A percentile compares a stretch with the other conserved stretches of the same genome.
These are phyloP conservation scores for Pseudocercospora musae DNA, from an alignment of 2,329 filamentous ascomycete species.

Conservation along the genomic window DNA sequence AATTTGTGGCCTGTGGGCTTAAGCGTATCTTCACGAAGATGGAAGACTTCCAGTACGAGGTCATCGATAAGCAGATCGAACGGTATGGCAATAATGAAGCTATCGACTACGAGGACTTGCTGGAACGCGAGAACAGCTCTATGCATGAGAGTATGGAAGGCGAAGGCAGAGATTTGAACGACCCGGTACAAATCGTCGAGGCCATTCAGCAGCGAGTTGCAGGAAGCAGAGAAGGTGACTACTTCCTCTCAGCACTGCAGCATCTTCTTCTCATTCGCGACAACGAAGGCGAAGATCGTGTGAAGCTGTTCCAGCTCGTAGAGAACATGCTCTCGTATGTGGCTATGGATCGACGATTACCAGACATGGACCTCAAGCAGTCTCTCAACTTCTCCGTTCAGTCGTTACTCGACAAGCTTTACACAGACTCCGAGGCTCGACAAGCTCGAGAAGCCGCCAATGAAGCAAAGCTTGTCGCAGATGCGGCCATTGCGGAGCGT, in stretches of 20 bases:
- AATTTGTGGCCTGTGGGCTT: slow-evolving; percentile 94
- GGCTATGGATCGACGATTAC: slow-evolving; percentile 91
- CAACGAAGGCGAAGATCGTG: slow-evolving; percentile 84
- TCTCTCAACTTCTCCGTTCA: slow-evolving; percentile 97
- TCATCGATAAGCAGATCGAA: slow-evolving; percentile 97
- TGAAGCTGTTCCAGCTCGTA: slow-evolving; percentile 95
- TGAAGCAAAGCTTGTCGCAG: slow-evolving; percentile 86
- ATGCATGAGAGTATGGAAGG: slow-evolving; percentile 84
- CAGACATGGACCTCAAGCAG: slow-evolving; percentile 97
- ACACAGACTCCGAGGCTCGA: slow-evolving; percentile 91
- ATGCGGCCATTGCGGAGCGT: slow-evolving; percentile 91
- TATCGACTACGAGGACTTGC: slow-evolving; percentile 96
- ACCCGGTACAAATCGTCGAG: slow-evolving; percentile 89
- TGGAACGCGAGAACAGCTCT: slow-evolving; percentile 85
- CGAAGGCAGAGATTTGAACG: slow-evolving; percentile 86
- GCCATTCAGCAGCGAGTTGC: slow-evolving; percentile 83
- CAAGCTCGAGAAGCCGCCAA: slow-evolving; percentile 88
- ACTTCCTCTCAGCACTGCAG: slow-evolving; percentile 92
- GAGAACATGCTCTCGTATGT: slow-evolving; percentile 99
- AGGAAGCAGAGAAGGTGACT: slow-evolving; percentile 84
- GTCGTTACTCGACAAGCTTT: slow-evolving; percentile 87
- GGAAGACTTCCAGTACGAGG: slow-evolving; percentile 96
- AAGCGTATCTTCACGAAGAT: slow-evolving; percentile 93
- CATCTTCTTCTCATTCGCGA: slow-evolving; percentile 90
- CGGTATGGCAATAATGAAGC: slow-evolving; percentile 89